These are phyloP conservation scores for Metschnikowia sp. DNA, from an alignment of 805 yeast genomes.

Conservation along the genomic window DNA sequence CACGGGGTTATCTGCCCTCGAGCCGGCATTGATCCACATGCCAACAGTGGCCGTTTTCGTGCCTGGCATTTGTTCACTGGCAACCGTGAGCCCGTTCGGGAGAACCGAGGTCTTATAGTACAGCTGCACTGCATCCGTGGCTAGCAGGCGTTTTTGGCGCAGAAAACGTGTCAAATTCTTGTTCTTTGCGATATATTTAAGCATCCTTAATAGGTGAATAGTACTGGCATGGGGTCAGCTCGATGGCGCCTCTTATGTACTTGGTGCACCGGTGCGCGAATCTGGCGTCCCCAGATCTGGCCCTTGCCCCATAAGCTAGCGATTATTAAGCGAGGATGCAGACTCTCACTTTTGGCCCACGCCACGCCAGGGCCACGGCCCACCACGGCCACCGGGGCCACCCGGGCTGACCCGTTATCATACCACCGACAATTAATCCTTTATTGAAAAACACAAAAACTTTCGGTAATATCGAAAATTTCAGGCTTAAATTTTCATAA, in stretches of 20 bases:
- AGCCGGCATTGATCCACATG: constrained; percentile 98
- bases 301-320: background rate
- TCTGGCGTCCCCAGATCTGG: background rate
- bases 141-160: constrained; percentile 4
- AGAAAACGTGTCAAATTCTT: background rate
- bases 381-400: too few species aligned
- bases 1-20: constrained; percentile 86
- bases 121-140: constrained; percentile 13
- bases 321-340: too few species aligned
- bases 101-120: constrained; percentile 61
- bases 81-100: constrained; percentile 92
- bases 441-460: too few species aligned
- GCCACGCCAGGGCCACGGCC: too few species aligned
- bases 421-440: too few species aligned
- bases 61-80: constrained; percentile 82
- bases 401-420: too few species aligned
- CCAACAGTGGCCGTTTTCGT: constrained; percentile 96
- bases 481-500: too few species aligned
- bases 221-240: background rate
- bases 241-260: constrained; percentile 4
- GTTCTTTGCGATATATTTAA: background rate
- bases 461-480: too few species aligned
- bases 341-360: too few species aligned
- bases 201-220: constrained; percentile 1
- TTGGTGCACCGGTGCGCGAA: constrained; percentile 8